A percentile compares a stretch with the other conserved stretches of the same genome.
Conservation (phyloP, 495 filamentous ascomycete genomes). For the Hypoxylon fragiforme region DNA sequence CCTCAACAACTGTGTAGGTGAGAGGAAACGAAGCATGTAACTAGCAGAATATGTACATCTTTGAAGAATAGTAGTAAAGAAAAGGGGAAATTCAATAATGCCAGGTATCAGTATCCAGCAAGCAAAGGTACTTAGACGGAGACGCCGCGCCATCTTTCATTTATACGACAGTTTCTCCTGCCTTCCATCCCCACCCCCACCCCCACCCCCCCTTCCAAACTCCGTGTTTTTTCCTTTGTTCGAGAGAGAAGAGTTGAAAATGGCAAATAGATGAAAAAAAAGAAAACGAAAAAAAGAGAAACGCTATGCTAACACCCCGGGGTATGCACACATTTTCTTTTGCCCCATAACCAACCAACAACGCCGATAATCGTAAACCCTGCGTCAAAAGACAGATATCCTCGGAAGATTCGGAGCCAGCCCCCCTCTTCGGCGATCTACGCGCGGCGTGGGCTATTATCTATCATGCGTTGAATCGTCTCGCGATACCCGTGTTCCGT, state of each 20-base stretch:
- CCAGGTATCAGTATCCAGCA: too few species aligned
- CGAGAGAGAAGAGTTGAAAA: not conserved
- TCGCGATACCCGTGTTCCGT: slow-evolving; percentile 1
- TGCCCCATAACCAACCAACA: not conserved
- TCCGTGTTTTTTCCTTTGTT: not conserved
- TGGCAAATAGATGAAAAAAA: not conserved
- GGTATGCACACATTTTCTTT: slow-evolving; percentile 1
- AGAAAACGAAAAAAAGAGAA: slow-evolving; percentile 3
- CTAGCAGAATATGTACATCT: not conserved
- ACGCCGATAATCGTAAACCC: slow-evolving; percentile 5
- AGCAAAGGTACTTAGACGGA: too few species aligned
- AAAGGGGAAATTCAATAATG: not conserved
- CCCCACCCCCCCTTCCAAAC: not conserved
- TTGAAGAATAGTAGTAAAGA: not conserved
- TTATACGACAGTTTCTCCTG: too few species aligned
- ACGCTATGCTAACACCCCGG: slow-evolving; percentile 9
- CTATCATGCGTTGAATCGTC: slow-evolving; percentile 28
- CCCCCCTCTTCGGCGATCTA: not conserved
- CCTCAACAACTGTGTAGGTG: too few species aligned
- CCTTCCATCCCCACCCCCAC: too few species aligned
- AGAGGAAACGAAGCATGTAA: not conserved
- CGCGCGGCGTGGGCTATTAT: not conserved
- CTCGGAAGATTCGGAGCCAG: slow-evolving; percentile 4
- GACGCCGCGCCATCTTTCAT: too few species aligned
- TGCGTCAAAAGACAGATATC: not conserved